Percentiles rank a stretch among this genome's conserved stretches.
phyloP scores from a whole-genome alignment of 129 eudicot species.

The Centrapalus pauciflorus region DNA sequence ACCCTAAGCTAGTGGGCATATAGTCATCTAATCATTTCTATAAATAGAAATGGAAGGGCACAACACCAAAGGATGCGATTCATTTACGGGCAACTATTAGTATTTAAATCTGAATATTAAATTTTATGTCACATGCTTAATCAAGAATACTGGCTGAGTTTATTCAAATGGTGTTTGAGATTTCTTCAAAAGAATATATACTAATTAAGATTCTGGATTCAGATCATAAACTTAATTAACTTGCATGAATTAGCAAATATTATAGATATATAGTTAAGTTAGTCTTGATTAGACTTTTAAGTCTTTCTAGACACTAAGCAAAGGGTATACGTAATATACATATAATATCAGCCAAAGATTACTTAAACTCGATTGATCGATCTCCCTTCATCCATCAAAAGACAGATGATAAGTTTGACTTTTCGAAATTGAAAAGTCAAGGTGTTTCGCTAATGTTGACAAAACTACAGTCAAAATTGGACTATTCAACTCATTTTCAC shows the following conservation, averaged over 20 bases:
- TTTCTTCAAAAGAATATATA: background rate
- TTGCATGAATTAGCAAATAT: background rate
- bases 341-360: background rate
- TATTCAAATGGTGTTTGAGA: background rate
- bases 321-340: too few relatives aligned
- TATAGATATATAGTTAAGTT: too few relatives aligned
- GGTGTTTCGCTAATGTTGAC: conserved; percentile 22
- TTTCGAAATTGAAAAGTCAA: conserved; percentile 22
- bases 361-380: background rate
- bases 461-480: conserved; percentile 17
- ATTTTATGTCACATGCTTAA: conserved; percentile 9
- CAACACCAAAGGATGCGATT: background rate
- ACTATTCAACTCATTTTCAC: conserved; percentile 24
- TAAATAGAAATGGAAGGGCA: background rate
- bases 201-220: background rate
- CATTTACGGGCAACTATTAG: background rate
- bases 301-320: background rate
- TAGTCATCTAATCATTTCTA: background rate
- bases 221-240: background rate
- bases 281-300: background rate
- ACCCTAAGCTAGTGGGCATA: conserved; percentile 15
- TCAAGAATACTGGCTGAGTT: background rate
- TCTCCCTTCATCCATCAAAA: background rate
- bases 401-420: conserved; percentile 14
- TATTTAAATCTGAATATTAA: background rate